These are phyloP conservation scores for Pholiota conissans DNA, from an alignment of 768 basidiomycete species.

Conservation along the genomic window DNA sequence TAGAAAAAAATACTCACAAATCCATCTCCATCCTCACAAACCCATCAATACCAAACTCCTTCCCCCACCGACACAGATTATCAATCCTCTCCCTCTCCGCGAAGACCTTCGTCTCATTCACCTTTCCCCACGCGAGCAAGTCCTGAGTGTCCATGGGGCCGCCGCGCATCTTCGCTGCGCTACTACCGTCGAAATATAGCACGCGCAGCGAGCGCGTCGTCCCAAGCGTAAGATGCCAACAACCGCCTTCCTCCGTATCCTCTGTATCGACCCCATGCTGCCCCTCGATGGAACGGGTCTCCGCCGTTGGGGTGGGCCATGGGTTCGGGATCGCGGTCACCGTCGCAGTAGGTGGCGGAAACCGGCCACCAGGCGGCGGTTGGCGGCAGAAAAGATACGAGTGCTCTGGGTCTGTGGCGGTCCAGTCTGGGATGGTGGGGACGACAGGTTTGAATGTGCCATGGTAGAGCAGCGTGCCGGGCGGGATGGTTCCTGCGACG, in stretches of 20 bases:
- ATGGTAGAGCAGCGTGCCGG: slow-evolving; percentile 38
- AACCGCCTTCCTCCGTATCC: too few species aligned
- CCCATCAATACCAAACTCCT: slow-evolving; percentile 39
- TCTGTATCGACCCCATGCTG: too few species aligned
- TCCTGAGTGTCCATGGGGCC: slow-evolving; percentile 51
- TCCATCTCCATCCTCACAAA: slow-evolving; percentile 53
- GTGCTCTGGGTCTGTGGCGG: slow-evolving; percentile 39
- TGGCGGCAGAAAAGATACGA: slow-evolving; percentile 36
- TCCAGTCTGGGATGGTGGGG: slow-evolving; percentile 35
- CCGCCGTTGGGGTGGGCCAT: too few species aligned
- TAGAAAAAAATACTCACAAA: slow-evolving; percentile 42
- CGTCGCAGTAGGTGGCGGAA: background rate
- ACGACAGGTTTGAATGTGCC: slow-evolving; percentile 25
- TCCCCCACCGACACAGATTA: slow-evolving; percentile 45
- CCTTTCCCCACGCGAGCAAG: slow-evolving; percentile 41
- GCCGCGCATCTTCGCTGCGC: slow-evolving; percentile 40
- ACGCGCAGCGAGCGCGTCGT: slow-evolving; percentile 40
- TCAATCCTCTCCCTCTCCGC: slow-evolving; percentile 35
- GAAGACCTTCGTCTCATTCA: slow-evolving; percentile 20
- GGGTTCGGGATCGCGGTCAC: too few species aligned
- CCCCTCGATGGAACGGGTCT: too few species aligned
- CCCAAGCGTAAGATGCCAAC: slow-evolving; percentile 42
- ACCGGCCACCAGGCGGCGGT: background rate
- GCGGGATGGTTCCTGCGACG: slow-evolving; percentile 30
- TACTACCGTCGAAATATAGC: slow-evolving; percentile 54